Percentiles rank a stretch among this genome's conserved stretches.
These are phyloP conservation scores for Candolleomyces eurysporus DNA, from an alignment of 768 basidiomycete species.

Conservation along the genomic window DNA sequence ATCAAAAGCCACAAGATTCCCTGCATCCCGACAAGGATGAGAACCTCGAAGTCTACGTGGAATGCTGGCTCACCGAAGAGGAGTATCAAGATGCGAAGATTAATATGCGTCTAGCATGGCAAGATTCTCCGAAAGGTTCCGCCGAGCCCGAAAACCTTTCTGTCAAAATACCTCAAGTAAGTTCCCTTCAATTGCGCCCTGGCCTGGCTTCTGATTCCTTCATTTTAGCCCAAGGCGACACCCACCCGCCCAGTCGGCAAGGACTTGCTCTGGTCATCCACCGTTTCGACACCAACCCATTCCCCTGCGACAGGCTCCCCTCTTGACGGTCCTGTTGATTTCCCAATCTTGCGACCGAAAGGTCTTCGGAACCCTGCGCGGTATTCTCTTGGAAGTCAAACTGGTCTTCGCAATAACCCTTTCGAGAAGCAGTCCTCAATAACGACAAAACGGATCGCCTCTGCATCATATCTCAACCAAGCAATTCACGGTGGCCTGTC, in stretches of 20 bases:
- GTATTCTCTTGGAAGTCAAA: conserved; percentile 44
- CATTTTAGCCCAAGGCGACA: conserved; percentile 11
- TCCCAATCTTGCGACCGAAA: conserved; percentile 10
- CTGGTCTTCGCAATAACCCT: conserved; percentile 48
- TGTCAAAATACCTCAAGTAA: conserved; percentile 27
- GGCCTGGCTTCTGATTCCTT: background rate
- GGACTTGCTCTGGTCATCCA: conserved; percentile 63
- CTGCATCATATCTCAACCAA: conserved; percentile 44
- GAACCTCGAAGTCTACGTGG: conserved; percentile 71
- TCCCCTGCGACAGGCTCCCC: conserved; percentile 34
- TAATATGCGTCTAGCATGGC: conserved; percentile 63
- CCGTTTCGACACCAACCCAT: conserved; percentile 38
- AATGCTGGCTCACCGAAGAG: conserved; percentile 75
- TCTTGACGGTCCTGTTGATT: conserved; percentile 19
- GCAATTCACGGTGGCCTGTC: conserved; percentile 28
- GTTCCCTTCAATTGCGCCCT: conserved; percentile 5
- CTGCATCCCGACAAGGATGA: conserved; percentile 71
- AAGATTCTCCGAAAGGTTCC: conserved; percentile 50
- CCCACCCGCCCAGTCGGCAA: conserved; percentile 45
- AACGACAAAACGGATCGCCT: conserved; percentile 34
- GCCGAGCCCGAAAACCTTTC: conserved; percentile 41
- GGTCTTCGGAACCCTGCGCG: conserved; percentile 32
- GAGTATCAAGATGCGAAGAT: conserved; percentile 66
- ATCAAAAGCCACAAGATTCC: conserved; percentile 66
- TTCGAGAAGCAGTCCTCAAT: conserved; percentile 34